Base-by-base conservation (phyloP, 257 asterid genomes). In the Solanum tacnaense region DNA sequence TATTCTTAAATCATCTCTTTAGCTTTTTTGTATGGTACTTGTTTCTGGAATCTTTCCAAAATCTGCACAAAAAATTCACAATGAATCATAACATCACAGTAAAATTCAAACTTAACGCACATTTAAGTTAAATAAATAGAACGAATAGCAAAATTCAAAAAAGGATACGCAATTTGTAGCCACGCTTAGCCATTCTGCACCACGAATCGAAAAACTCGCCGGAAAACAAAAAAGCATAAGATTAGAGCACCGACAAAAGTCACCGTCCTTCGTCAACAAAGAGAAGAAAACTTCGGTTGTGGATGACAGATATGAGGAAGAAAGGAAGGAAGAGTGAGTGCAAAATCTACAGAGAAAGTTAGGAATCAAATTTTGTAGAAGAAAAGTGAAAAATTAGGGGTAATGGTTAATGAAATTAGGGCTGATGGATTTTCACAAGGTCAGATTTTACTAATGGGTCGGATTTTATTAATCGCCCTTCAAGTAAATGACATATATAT, bases 81-180 rank as follows among this genome's bases (percentile, higher is more conserved):
- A 39, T 39, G 44, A 39, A 84, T 13, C 9, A 36, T 52, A 12
- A 38, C 86, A 90, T 62, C 90, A 85, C 87, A 91, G 88, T 86
- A 86, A 67, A 87, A 32, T 35, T 74, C 89, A 84, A 90, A 93
- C 62, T 90, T 89, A 31, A 87, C 87, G 74, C 82, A 58, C 91
- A 84, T 75, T 58, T 84, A 65, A 87, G 36, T 16, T 84, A 44
- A 87, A 25, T 38, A 49, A 13, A 36, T 38, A 74, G 44, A 32
- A 7, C 68, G 71, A 46, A 81, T 5, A 85, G 23, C 35, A 62
- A 65, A 25, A 31, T 70, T 38, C 52, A 49, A 81, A 92, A 82
- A 82, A 94, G 98, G 98, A 96, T 96, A 97, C 99, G 98, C 91
- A 97, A 90, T 92, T 97, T 97, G 88, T 97, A 97, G 46, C 99